phyloP scores from a whole-genome alignment of 2,329 filamentous ascomycete species.

The Chaetomiaceae sp. region DNA sequence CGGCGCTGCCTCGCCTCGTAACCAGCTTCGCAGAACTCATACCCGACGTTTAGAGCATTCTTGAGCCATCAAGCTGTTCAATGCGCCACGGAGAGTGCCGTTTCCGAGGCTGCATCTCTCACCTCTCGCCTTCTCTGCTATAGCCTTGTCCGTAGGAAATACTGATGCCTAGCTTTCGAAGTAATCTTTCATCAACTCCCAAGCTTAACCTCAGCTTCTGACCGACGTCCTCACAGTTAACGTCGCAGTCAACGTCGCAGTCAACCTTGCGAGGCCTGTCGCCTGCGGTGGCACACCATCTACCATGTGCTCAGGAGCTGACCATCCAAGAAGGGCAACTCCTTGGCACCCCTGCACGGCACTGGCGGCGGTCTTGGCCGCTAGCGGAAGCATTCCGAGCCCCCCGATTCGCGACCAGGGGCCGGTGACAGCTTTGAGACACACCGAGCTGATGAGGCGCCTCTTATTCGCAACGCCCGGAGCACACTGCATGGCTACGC shows the following conservation, averaged over 20 bases:
- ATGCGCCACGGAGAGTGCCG: background rate
- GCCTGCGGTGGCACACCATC: conserved; percentile 5
- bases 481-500: background rate
- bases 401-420: background rate
- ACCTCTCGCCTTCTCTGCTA: too few species aligned
- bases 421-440: background rate
- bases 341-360: background rate
- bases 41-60: too few species aligned
- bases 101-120: too few species aligned
- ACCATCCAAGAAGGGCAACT: conserved; percentile 3
- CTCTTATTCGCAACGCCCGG: background rate
- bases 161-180: background rate
- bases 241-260: background rate
- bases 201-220: background rate
- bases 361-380: background rate
- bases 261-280: conserved; percentile 1
- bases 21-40: background rate
- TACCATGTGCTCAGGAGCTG: background rate
- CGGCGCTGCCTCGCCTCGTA: background rate
- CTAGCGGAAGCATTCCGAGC: conserved; percentile 2
- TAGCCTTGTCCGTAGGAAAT: background rate
- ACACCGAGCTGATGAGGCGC: conserved; percentile 8
- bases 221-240: background rate
- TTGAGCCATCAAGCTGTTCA: too few species aligned
- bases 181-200: background rate